Percentiles rank a stretch among this genome's conserved stretches.
Conservation (phyloP, 1,284 basidiomycete genomes). For the Moesziomyces aphidis region DNA sequence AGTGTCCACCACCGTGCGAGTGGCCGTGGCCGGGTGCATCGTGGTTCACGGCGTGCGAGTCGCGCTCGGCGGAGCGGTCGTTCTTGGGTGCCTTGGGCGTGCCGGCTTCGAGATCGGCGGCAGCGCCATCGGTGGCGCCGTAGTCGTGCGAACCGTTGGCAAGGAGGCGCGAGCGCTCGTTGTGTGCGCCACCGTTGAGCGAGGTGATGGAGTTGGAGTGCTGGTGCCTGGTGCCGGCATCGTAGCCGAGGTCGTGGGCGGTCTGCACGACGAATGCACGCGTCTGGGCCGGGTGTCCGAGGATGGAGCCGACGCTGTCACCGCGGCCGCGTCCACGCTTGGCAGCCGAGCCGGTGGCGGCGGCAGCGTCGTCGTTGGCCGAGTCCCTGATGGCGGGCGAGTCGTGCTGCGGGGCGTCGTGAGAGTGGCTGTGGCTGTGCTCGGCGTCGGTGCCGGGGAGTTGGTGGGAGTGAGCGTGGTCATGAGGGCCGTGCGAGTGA, state of each 20-base stretch:
- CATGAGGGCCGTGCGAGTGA: slow-evolving; percentile 48
- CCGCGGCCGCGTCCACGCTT: slow-evolving; percentile 30
- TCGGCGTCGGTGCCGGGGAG: slow-evolving; percentile 6
- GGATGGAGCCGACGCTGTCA: slow-evolving; percentile 70
- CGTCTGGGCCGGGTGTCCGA: slow-evolving; percentile 87
- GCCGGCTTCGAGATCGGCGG: slow-evolving; percentile 48
- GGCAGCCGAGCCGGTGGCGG: slow-evolving; percentile 3
- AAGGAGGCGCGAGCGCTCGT: slow-evolving; percentile 32
- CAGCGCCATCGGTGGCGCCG: slow-evolving; percentile 31
- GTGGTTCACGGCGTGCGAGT: slow-evolving; percentile 55
- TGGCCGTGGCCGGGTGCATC: slow-evolving; percentile 70
- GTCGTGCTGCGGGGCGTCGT: slow-evolving; percentile 21
- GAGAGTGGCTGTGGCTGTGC: slow-evolving; percentile 11
- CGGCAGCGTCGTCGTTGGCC: slow-evolving; percentile 17
- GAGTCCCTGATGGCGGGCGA: slow-evolving; percentile 11
- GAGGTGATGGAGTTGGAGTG: slow-evolving; percentile 35
- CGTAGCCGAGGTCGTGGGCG: slow-evolving; percentile 78
- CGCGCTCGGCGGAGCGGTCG: slow-evolving; percentile 37
- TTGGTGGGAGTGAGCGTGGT: slow-evolving; percentile 40
- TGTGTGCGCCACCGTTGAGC: slow-evolving; percentile 5
- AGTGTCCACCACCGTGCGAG: slow-evolving; percentile 71
- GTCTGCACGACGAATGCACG: slow-evolving; percentile 88
- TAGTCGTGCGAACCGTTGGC: slow-evolving; percentile 34
- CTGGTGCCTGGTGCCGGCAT: slow-evolving; percentile 35
- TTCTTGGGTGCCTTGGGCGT: slow-evolving; percentile 40